Conservation (phyloP, 768 basidiomycete species). For the Gelatoporia subvermispora region DNA sequence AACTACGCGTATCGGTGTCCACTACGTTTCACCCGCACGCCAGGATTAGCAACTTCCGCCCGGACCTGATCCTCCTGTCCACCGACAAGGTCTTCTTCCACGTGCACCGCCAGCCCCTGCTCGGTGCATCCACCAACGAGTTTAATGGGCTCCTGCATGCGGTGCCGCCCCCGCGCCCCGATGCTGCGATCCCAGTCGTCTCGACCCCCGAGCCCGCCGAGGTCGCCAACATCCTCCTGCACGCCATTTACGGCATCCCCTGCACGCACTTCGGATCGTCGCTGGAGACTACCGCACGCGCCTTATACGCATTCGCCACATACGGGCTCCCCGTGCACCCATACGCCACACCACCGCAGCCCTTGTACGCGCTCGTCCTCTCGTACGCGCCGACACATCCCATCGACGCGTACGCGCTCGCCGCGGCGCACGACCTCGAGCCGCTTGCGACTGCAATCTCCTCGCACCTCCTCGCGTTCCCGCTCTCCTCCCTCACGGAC, state of each 20-base stretch:
- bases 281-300: slow-evolving; percentile 19
- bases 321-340: slow-evolving; percentile 23
- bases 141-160: slow-evolving; percentile 18
- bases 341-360: slow-evolving; percentile 24
- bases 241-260: slow-evolving; percentile 27
- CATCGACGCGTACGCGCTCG: slow-evolving; percentile 39
- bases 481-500: slow-evolving; percentile 33
- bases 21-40: slow-evolving; percentile 16
- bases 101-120: slow-evolving; percentile 20
- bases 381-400: slow-evolving; percentile 30
- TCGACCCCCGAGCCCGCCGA: slow-evolving; percentile 23
- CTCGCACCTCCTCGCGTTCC: slow-evolving; percentile 32
- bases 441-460: slow-evolving; percentile 36
- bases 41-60: slow-evolving; percentile 5
- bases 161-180: neutral
- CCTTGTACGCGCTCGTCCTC: slow-evolving; percentile 30
- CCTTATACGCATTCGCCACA: slow-evolving; percentile 21
- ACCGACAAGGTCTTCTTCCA: slow-evolving; percentile 29
- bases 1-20: slow-evolving; percentile 12
- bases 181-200: slow-evolving; percentile 14
- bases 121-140: slow-evolving; percentile 20
- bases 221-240: slow-evolving; percentile 30
- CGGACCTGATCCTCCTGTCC: slow-evolving; percentile 25
- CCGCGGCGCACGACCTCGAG: slow-evolving; percentile 30
- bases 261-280: slow-evolving; percentile 23